These are phyloP conservation scores for Monilinia polystroma DNA, from an alignment of 2,329 filamentous ascomycete genomes.

Conservation along the genomic window DNA sequence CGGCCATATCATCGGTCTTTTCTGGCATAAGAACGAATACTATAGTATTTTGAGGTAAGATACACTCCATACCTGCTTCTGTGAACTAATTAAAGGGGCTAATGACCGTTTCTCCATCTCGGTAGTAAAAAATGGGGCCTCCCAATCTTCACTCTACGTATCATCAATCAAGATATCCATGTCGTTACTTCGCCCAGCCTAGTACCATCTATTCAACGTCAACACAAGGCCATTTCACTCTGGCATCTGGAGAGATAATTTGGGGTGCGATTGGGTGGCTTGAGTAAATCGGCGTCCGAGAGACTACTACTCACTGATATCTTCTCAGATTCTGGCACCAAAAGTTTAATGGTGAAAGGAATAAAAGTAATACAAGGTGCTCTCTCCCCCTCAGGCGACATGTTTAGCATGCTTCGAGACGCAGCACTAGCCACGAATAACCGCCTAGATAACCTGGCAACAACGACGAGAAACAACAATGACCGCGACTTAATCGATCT, in stretches of 20 bases:
- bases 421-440: neutral
- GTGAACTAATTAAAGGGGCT: neutral
- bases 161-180: neutral
- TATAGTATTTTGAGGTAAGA: conserved; percentile 4
- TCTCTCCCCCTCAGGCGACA: neutral
- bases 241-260: conserved; percentile 19
- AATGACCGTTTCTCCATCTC: neutral
- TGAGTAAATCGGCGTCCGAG: conserved; percentile 3
- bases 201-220: conserved; percentile 13
- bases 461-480: neutral
- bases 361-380: conserved; percentile 12
- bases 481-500: neutral
- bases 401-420: conserved; percentile 7
- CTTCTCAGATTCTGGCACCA: neutral
- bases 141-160: conserved; percentile 15
- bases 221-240: conserved; percentile 4
- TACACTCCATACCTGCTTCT: too few species aligned
- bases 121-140: conserved; percentile 7
- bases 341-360: conserved; percentile 13
- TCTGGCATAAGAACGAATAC: conserved; percentile 7
- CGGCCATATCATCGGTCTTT: conserved; percentile 4
- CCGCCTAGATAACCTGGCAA: neutral
- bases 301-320: neutral
- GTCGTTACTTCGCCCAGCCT: conserved; percentile 1
- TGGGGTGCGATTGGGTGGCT: neutral